Conservation (phyloP, 169 alveolate genomes). For the Eimeria brunetti region DNA sequence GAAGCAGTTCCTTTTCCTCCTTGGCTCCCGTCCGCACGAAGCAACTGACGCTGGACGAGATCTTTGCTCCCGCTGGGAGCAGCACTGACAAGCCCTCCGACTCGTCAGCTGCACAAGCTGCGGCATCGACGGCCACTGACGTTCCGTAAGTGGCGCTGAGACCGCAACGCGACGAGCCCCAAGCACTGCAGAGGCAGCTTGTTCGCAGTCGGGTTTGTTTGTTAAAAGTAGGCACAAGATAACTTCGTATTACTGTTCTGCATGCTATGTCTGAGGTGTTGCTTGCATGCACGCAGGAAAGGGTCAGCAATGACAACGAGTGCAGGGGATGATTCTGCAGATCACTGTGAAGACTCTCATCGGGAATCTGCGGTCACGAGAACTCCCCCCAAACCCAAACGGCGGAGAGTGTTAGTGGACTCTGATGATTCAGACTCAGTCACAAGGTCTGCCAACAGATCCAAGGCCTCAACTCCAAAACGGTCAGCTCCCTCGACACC, state of each 20-base stretch:
- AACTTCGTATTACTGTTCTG: not conserved
- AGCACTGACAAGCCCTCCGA: slow-evolving; percentile 38
- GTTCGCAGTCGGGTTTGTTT: not conserved
- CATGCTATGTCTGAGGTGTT: not conserved
- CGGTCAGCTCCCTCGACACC: slow-evolving; percentile 36
- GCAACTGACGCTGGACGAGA: slow-evolving; percentile 58
- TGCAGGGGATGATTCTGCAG: not conserved
- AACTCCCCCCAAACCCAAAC: slow-evolving; percentile 63
- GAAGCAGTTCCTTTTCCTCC: slow-evolving; percentile 49
- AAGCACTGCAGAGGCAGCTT: not conserved
- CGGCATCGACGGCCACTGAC: not conserved
- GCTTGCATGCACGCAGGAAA: not conserved
- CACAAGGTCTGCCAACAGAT: not conserved
- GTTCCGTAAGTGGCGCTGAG: not conserved
- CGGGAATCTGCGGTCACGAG: not conserved
- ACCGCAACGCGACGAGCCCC: not conserved
- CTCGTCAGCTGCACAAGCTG: slow-evolving; percentile 4
- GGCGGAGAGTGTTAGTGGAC: slow-evolving; percentile 44
- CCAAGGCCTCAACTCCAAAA: slow-evolving; percentile 25
- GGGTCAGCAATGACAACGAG: not conserved
- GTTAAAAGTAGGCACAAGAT: not conserved
- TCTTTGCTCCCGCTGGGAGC: slow-evolving; percentile 46
- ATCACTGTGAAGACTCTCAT: not conserved
- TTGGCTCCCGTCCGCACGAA: slow-evolving; percentile 62
- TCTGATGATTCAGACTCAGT: slow-evolving; percentile 42